Percentiles rank a stretch among this genome's conserved stretches.
Evolutionary conservation across 345 rosid species (phyloP).

Genomic region (Arabidopsis arenosa): DNA sequence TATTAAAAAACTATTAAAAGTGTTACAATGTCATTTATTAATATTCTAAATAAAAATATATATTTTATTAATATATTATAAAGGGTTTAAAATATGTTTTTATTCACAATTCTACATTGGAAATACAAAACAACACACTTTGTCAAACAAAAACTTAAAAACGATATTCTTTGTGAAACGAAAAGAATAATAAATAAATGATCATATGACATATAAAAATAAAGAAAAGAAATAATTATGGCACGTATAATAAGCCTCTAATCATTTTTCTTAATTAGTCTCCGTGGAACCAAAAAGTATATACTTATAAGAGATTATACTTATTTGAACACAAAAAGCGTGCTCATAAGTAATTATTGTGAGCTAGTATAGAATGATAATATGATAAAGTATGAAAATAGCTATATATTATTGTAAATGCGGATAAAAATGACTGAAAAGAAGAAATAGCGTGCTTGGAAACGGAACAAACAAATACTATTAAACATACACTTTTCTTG

Average conservation of each 20-base stretch:
- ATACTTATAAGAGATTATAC: neutral
- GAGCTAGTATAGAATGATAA: slow-evolving; percentile 1
- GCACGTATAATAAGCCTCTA: slow-evolving; percentile 8
- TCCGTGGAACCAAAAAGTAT: slow-evolving; percentile 25
- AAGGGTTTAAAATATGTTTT: too few species aligned
- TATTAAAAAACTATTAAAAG: too few species aligned
- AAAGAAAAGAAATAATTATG: neutral
- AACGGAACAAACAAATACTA: slow-evolving; percentile 25
- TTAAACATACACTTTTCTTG: slow-evolving; percentile 16
- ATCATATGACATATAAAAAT: neutral
- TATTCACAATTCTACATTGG: too few species aligned
- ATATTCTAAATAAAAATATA: too few species aligned
- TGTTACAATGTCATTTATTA: too few species aligned
- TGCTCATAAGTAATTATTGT: slow-evolving; percentile 34
- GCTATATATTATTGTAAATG: slow-evolving; percentile 5
- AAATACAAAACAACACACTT: too few species aligned
- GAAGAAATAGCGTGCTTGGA: slow-evolving; percentile 38
- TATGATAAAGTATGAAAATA: neutral
- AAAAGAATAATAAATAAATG: neutral
- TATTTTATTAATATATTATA: too few species aligned
- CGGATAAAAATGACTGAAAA: slow-evolving; percentile 10
- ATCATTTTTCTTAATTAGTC: slow-evolving; percentile 10
- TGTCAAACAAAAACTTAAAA: too few species aligned
- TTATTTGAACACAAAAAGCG: slow-evolving; percentile 22
- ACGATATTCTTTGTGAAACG: too few species aligned